Evolutionary conservation across 495 filamentous ascomycete genomes (phyloP).

Genomic region (Hypoxylon lenormandii): DNA sequence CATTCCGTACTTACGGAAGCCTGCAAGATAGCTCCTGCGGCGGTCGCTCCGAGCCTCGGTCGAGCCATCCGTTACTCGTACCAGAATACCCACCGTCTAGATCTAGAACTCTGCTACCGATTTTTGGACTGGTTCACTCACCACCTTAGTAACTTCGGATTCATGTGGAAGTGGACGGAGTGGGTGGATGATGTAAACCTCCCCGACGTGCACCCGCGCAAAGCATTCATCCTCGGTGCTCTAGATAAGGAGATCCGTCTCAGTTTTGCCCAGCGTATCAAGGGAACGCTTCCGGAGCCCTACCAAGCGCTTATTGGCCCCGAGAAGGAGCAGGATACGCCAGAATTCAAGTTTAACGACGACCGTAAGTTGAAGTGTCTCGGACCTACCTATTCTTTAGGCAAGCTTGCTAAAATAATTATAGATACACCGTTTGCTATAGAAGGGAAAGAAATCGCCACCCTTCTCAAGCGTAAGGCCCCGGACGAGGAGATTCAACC

Average conservation of each 20-base stretch:
- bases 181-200: conserved; percentile 91
- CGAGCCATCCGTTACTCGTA: conserved; percentile 94
- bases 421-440: conserved; percentile 81
- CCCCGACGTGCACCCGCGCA: conserved; percentile 81
- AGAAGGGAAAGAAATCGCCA: conserved; percentile 81
- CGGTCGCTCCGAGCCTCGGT: conserved; percentile 93
- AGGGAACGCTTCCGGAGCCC: conserved; percentile 87
- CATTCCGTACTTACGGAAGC: conserved; percentile 93
- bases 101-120: conserved; percentile 84
- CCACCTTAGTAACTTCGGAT: conserved; percentile 98
- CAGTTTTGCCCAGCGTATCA: conserved; percentile 95
- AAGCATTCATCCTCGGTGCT: conserved; percentile 88
- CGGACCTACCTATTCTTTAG: background rate
- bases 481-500: conserved; percentile 82
- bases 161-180: conserved; percentile 99
- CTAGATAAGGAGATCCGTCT: conserved; percentile 97
- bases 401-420: conserved; percentile 22
- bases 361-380: conserved; percentile 69
- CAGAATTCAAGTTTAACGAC: conserved; percentile 89
- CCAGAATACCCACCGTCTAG: conserved; percentile 79
- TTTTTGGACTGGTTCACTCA: conserved; percentile 99
- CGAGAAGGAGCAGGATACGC: conserved; percentile 90
- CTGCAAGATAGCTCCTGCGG: conserved; percentile 93
- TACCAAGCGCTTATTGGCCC: conserved; percentile 84
- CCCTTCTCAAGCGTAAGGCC: conserved; percentile 83